phyloP scores from a whole-genome alignment of 306 rosid species.

The Boehmeria nivea region DNA sequence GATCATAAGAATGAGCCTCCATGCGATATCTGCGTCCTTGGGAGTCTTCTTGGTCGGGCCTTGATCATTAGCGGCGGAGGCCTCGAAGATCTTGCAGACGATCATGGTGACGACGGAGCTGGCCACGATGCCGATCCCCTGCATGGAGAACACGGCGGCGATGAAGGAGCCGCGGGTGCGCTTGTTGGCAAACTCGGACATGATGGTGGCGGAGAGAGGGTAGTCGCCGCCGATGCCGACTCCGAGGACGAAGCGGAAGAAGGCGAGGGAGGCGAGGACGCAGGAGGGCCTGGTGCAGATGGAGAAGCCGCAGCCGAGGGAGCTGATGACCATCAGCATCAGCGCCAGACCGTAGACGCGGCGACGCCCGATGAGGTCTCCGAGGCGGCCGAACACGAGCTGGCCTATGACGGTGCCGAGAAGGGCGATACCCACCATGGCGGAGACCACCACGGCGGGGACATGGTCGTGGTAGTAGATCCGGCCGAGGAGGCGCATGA shows the following conservation, averaged over 20 bases:
- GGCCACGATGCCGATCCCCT: constrained; percentile 72
- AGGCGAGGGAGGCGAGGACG: constrained; percentile 46
- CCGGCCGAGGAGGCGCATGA: constrained; percentile 45
- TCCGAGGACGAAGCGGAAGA: constrained; percentile 67
- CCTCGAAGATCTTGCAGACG: constrained; percentile 46
- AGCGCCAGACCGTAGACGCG: constrained; percentile 53
- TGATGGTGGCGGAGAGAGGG: constrained; percentile 72
- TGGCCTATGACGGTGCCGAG: constrained; percentile 60
- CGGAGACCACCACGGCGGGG: constrained; percentile 20
- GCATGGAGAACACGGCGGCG: constrained; percentile 84
- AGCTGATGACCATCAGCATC: constrained; percentile 47
- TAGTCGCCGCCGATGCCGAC: constrained; percentile 86
- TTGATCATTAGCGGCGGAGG: not conserved
- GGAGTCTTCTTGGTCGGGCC: constrained; percentile 23
- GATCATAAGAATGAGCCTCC: constrained; percentile 71
- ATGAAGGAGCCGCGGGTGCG: constrained; percentile 73
- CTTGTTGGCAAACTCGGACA: constrained; percentile 86
- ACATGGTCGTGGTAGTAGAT: constrained; percentile 26
- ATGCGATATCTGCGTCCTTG: constrained; percentile 47
- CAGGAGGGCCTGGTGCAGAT: constrained; percentile 37
- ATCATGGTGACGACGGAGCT: constrained; percentile 47
- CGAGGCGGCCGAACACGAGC: constrained; percentile 51
- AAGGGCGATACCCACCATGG: constrained; percentile 35
- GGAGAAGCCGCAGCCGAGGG: constrained; percentile 66
- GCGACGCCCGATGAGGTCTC: constrained; percentile 58